Evolutionary conservation across 2,329 filamentous ascomycete genomes (phyloP).

Genomic region (Cytospora paraplurivora): DNA sequence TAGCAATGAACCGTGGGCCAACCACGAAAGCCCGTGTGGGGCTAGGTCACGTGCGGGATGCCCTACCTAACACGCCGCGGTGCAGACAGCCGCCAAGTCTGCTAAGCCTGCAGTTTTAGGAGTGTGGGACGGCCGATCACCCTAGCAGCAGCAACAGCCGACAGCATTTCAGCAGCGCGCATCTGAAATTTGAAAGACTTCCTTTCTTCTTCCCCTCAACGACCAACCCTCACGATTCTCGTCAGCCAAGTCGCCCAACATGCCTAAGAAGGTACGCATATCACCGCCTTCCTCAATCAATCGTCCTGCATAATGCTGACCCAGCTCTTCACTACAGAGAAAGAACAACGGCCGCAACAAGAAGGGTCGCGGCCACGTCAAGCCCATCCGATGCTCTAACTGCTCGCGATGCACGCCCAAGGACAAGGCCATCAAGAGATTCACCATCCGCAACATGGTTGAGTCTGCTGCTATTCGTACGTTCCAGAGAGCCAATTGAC

Average conservation of each 20-base stretch:
- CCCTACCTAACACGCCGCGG: neutral
- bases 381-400: constrained; percentile 86
- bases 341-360: constrained; percentile 88
- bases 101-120: neutral
- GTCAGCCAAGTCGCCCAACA: constrained; percentile 55
- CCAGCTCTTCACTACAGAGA: constrained; percentile 31
- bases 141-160: neutral
- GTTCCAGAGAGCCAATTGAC: constrained; percentile 44
- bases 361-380: constrained; percentile 99
- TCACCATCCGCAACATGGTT: constrained; percentile 99
- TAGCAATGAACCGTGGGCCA: neutral
- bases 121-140: constrained; percentile 7
- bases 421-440: constrained; percentile 99
- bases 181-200: constrained; percentile 14
- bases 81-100: neutral
- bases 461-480: constrained; percentile 99
- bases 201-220: constrained; percentile 6
- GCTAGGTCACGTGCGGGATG: neutral
- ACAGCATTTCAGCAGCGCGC: neutral
- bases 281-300: neutral
- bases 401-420: constrained; percentile 88
- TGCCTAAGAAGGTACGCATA: constrained; percentile 67
- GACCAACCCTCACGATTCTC: constrained; percentile 39
- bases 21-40: neutral
- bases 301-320: constrained; percentile 6